A percentile compares a stretch with the other conserved stretches of the same genome.
Conservation (phyloP, 2,329 filamentous ascomycete genomes). For the Penicillium freii region DNA sequence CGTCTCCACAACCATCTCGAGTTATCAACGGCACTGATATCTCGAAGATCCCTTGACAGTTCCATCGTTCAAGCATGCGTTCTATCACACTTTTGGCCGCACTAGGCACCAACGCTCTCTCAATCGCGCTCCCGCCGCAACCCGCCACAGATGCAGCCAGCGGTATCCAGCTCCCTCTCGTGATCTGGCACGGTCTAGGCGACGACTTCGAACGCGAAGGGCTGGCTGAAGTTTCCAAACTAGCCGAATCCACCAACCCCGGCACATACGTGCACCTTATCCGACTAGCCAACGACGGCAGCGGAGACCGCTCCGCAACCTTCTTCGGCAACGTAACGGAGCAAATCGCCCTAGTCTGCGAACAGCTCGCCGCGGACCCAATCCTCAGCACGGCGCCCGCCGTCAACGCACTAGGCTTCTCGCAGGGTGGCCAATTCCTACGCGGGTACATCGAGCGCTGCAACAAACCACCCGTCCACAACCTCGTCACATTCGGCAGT, state of each 20-base stretch:
- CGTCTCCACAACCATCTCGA: conserved; percentile 1
- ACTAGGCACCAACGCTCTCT: conserved; percentile 15
- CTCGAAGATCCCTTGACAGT: neutral
- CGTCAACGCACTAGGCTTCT: conserved; percentile 90
- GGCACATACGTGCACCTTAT: conserved; percentile 83
- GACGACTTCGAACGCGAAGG: conserved; percentile 70
- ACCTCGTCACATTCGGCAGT: conserved; percentile 81
- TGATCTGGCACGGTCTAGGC: conserved; percentile 90
- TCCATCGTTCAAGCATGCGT: conserved; percentile 10
- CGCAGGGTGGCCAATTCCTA: conserved; percentile 94
- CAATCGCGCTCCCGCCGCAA: conserved; percentile 18
- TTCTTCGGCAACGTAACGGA: conserved; percentile 87
- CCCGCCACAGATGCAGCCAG: conserved; percentile 24
- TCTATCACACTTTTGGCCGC: conserved; percentile 18
- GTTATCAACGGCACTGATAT: neutral
- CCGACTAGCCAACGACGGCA: conserved; percentile 64
- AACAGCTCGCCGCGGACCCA: conserved; percentile 69
- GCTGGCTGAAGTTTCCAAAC: conserved; percentile 65
- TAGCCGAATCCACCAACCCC: conserved; percentile 71
- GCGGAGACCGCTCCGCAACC: conserved; percentile 72
- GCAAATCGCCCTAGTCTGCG: conserved; percentile 75
- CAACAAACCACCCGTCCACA: conserved; percentile 70
- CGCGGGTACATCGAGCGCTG: conserved; percentile 86
- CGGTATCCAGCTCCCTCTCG: conserved; percentile 67
- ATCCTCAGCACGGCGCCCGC: conserved; percentile 79